Evolutionary conservation across 2,329 filamentous ascomycete genomes (phyloP).

Genomic region (Fusarium metavorans): DNA sequence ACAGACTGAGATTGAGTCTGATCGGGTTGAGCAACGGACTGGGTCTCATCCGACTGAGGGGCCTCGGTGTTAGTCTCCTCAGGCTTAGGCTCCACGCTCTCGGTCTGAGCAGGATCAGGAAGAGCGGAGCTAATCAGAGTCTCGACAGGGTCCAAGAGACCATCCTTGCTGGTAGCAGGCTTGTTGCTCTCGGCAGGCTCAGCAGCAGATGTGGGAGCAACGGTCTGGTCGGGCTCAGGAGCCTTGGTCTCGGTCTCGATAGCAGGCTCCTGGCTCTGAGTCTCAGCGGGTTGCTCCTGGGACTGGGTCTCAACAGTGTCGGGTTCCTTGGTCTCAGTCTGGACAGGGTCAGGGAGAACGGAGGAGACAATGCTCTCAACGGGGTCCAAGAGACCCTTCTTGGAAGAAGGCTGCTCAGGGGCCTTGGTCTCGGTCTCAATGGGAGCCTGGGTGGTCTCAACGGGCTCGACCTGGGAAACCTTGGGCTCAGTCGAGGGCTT

Average conservation of each 20-base stretch:
- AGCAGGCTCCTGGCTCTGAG: constrained; percentile 21
- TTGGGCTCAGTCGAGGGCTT: background rate
- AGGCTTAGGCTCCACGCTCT: constrained; percentile 16
- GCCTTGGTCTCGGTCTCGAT: constrained; percentile 6
- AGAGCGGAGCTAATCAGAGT: constrained; percentile 32
- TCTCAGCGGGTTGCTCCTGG: background rate
- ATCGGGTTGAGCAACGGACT: constrained; percentile 14
- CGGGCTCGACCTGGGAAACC: background rate
- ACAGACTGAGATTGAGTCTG: constrained; percentile 21
- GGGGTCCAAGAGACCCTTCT: constrained; percentile 36
- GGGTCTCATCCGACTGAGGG: constrained; percentile 14
- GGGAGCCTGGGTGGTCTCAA: background rate
- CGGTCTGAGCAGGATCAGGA: constrained; percentile 20
- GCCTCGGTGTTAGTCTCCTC: background rate
- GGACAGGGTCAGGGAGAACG: constrained; percentile 15
- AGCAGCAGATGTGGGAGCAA: background rate
- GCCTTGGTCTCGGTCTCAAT: background rate
- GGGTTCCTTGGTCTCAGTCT: constrained; percentile 21
- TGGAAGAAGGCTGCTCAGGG: constrained; percentile 13
- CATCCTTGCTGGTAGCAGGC: constrained; percentile 26
- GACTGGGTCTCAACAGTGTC: constrained; percentile 16
- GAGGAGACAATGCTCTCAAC: constrained; percentile 34
- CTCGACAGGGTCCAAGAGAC: constrained; percentile 36
- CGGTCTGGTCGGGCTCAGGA: background rate
- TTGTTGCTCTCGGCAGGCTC: constrained; percentile 5